A percentile compares a stretch with the other conserved stretches of the same genome.
Evolutionary conservation across 345 rosid species (phyloP).

Genomic region (Citrus unshiu): DNA sequence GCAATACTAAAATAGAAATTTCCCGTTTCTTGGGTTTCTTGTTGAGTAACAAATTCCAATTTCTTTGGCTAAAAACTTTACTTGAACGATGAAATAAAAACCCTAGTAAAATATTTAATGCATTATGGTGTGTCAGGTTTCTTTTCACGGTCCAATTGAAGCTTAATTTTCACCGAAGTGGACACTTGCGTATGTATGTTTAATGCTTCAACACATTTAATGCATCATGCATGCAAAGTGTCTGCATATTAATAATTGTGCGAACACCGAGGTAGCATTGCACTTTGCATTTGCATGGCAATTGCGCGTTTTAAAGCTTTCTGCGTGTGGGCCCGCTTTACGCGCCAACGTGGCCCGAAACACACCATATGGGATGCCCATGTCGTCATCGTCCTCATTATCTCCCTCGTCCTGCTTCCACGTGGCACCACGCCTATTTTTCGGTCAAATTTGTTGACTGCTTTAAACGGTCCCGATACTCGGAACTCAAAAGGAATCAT

Average conservation of each 20-base stretch:
- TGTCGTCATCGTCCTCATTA: constrained; percentile 8
- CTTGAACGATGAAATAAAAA: background rate
- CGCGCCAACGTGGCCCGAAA: constrained; percentile 6
- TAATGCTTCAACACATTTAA: background rate
- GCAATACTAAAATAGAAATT: too few relatives aligned
- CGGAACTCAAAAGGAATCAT: background rate
- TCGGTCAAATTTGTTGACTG: background rate
- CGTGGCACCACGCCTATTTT: constrained; percentile 2
- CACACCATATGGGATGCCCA: constrained; percentile 22
- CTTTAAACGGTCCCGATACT: background rate
- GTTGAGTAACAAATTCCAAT: background rate
- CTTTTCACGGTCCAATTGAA: background rate
- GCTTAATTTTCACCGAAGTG: background rate
- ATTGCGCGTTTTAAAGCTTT: background rate
- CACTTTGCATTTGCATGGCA: too few relatives aligned
- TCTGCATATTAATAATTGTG: too few relatives aligned
- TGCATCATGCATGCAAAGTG: background rate
- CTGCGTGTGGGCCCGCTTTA: background rate
- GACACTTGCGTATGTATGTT: background rate
- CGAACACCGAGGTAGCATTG: background rate
- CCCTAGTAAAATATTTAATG: background rate
- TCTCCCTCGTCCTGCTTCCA: background rate
- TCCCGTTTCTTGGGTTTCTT: too few relatives aligned
- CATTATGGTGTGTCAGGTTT: background rate
- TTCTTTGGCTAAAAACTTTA: background rate